These are phyloP conservation scores for Cyamopsis tetragonoloba DNA, from an alignment of 306 rosid genomes.

Conservation along the genomic window DNA sequence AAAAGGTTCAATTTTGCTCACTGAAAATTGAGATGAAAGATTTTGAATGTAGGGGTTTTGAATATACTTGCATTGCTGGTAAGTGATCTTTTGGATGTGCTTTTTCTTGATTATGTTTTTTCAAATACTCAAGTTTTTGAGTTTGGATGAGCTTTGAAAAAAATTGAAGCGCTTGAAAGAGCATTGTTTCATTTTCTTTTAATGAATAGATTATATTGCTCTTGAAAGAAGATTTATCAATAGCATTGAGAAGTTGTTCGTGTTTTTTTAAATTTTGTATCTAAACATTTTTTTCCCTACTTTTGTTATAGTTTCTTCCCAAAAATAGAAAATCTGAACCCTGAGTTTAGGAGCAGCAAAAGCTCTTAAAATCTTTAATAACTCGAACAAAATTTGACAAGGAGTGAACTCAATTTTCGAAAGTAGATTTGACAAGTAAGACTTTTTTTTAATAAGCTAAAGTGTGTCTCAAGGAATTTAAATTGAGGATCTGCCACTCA, in stretches of 20 bases:
- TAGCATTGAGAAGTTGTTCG: too few species aligned
- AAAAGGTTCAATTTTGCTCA: conserved; percentile 36
- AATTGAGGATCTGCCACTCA: too few species aligned
- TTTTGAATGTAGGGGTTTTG: conserved; percentile 22
- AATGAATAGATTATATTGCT: too few species aligned
- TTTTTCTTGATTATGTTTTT: neutral
- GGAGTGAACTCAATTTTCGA: neutral
- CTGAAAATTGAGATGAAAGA: conserved; percentile 23
- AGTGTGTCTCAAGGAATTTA: too few species aligned
- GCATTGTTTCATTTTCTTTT: neutral
- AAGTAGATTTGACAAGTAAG: too few species aligned
- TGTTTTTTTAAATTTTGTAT: too few species aligned
- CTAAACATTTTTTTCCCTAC: too few species aligned
- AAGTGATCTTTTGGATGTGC: neutral
- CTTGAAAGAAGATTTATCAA: too few species aligned
- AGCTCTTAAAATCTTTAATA: neutral
- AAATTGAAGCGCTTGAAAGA: neutral
- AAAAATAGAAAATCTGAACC: too few species aligned
- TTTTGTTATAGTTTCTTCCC: neutral
- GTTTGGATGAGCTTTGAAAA: neutral
- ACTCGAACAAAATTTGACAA: neutral
- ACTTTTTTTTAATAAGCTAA: too few species aligned
- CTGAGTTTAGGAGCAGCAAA: neutral
- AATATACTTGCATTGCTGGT: conserved; percentile 21
- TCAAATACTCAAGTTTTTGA: neutral